Percentiles rank a stretch among this genome's conserved stretches.
These are phyloP conservation scores for Fomitopsis betulina DNA, from an alignment of 1,284 basidiomycete genomes.

Conservation along the genomic window DNA sequence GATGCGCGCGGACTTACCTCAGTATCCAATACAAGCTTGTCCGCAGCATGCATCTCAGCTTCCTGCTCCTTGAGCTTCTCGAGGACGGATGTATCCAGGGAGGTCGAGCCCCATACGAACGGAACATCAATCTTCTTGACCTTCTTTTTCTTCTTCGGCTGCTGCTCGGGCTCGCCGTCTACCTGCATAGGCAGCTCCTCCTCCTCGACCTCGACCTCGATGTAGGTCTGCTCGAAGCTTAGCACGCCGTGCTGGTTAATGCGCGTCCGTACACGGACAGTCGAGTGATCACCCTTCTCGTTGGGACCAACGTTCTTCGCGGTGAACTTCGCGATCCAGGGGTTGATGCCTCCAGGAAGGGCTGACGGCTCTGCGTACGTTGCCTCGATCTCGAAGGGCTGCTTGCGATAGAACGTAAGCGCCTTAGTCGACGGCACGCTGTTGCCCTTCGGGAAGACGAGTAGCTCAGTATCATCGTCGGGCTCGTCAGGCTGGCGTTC, in stretches of 20 bases:
- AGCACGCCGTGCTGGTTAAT: slow-evolving; percentile 83
- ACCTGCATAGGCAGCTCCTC: slow-evolving; percentile 70
- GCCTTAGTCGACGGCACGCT: slow-evolving; percentile 88
- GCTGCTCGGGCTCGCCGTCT: slow-evolving; percentile 49
- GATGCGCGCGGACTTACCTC: slow-evolving; percentile 53
- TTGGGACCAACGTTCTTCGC: slow-evolving; percentile 76
- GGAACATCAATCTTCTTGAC: slow-evolving; percentile 80
- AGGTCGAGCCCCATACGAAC: slow-evolving; percentile 60
- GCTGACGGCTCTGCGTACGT: slow-evolving; percentile 65
- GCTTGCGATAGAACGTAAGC: slow-evolving; percentile 89
- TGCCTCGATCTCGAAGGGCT: slow-evolving; percentile 83
- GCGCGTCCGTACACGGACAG: slow-evolving; percentile 86
- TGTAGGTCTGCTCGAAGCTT: slow-evolving; percentile 82
- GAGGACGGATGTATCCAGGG: slow-evolving; percentile 58
- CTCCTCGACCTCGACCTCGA: slow-evolving; percentile 75
- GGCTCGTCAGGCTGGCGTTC: slow-evolving; percentile 65
- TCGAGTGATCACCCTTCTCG: slow-evolving; percentile 66
- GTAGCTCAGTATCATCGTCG: slow-evolving; percentile 85
- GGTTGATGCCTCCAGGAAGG: slow-evolving; percentile 78
- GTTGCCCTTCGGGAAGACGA: slow-evolving; percentile 84
- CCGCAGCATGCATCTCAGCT: slow-evolving; percentile 80
- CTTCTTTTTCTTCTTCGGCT: slow-evolving; percentile 77
- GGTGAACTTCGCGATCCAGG: slow-evolving; percentile 77
- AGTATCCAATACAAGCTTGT: slow-evolving; percentile 94
- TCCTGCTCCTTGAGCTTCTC: slow-evolving; percentile 75